A percentile compares a stretch with the other conserved stretches of the same genome.
These are phyloP conservation scores for Selaginella moellendorffii DNA, from an alignment of 75 land plant genomes.

Conservation along the genomic window DNA sequence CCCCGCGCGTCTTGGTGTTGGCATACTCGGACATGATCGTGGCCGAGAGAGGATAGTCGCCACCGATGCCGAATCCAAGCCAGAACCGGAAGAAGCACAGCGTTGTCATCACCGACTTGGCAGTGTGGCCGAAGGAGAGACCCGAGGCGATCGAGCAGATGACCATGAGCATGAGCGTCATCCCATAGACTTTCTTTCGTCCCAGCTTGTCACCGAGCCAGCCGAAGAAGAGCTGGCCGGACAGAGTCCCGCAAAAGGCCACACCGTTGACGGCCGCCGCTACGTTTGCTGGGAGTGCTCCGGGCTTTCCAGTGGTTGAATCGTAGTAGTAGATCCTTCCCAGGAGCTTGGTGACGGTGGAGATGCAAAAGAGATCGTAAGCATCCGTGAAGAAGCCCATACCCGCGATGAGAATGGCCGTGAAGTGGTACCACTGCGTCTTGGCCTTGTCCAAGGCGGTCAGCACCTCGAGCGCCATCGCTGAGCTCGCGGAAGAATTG, in stretches of 20 bases:
- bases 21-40: conserved; percentile 8
- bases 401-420: conserved; percentile 3
- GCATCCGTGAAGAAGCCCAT: conserved; percentile 11
- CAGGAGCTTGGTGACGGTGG: neutral
- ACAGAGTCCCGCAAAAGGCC: conserved; percentile 22
- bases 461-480: neutral
- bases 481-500: too few relatives aligned
- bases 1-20: neutral
- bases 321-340: conserved; percentile 4
- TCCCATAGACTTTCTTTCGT: conserved; percentile 42
- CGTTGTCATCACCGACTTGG: neutral
- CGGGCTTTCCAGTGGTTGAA: neutral
- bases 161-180: conserved; percentile 23
- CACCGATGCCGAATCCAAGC: conserved; percentile 6
- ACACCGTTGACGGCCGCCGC: conserved; percentile 3
- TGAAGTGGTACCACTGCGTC: conserved; percentile 9
- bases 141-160: neutral
- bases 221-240: conserved; percentile 35
- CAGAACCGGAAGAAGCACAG: conserved; percentile 7
- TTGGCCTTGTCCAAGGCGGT: conserved; percentile 9
- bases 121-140: neutral
- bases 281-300: conserved; percentile 4
- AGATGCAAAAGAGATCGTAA: conserved; percentile 5
- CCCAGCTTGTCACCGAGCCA: conserved; percentile 36
- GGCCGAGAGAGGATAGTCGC: neutral